Conservation (phyloP, 768 basidiomycete species). For the Mycena belliarum region DNA sequence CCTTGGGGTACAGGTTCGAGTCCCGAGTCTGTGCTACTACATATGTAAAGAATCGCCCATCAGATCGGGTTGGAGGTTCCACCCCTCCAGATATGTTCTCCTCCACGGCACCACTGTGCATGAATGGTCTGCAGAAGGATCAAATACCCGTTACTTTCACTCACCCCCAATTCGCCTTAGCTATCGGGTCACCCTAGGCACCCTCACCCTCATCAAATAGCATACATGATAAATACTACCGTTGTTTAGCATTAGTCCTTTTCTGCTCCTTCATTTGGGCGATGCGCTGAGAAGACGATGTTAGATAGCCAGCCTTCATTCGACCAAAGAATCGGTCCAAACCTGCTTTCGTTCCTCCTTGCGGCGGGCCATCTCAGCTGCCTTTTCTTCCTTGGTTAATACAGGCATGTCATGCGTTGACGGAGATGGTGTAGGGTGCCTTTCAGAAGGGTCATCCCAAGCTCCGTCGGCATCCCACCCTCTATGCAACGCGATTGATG, state of each 20-base stretch:
- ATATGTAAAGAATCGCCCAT: too few relatives aligned
- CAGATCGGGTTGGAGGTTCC: too few relatives aligned
- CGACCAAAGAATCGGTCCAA: constrained; percentile 21
- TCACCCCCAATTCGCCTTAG: too few relatives aligned
- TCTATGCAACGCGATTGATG: constrained; percentile 12
- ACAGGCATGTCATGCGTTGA: constrained; percentile 37
- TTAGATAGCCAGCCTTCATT: constrained; percentile 3
- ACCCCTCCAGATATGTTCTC: too few relatives aligned
- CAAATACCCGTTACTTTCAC: too few relatives aligned
- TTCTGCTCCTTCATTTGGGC: constrained; percentile 83
- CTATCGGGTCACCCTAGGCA: too few relatives aligned
- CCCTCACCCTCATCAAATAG: not conserved
- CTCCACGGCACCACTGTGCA: too few relatives aligned
- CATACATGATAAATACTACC: constrained; percentile 10
- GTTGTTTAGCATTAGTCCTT: constrained; percentile 39
- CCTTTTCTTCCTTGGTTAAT: constrained; percentile 89
- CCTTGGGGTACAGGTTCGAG: too few relatives aligned
- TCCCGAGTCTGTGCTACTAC: too few relatives aligned
- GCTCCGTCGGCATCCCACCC: constrained; percentile 22
- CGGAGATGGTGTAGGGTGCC: constrained; percentile 21
- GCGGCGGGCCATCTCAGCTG: constrained; percentile 86
- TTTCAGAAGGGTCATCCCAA: constrained; percentile 19
- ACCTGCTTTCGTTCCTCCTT: constrained; percentile 93
- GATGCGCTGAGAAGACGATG: constrained; percentile 53
- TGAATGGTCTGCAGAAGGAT: too few relatives aligned